Base-by-base conservation (phyloP, 164 flowering plant genomes). In the Chimonanthus praecox region DNA sequence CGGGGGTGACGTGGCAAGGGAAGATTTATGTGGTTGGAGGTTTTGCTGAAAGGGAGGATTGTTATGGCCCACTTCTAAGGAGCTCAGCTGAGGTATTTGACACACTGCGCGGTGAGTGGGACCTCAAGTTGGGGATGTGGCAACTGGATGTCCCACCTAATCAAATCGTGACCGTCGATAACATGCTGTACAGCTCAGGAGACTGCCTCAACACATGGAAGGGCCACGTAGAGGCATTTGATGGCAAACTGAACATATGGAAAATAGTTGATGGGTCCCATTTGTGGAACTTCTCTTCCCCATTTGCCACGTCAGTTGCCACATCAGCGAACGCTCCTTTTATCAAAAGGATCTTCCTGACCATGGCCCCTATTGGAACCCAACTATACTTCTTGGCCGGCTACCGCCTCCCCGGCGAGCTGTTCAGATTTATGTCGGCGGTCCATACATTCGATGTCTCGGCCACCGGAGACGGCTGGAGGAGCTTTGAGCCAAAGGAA, bases 31-130 rank as follows among this genome's bases (percentile, higher is more conserved):
- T 88, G 10, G 85, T 89, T 2, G 87, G 92, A 0, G 90, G 94
- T 1, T 89, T 89, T 68, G 85, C 87, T 0, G 78, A 77, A 70
- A 78, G 77, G 64, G 78, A 18, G 5, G 85, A 84, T 49, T 73
- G 80, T 2, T 78, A 77, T 16, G 48, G n/a, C 20, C 63, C 73
- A 3, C 43, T 71, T 8, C 76, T 78, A 0, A 79, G 91, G 2
- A 88, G 90, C 82, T 88, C 92, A 0, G 92, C 84, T 0, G 91
- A 90, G 70, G 84, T 83, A 69, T 84, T 74, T n/a, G 87, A 90
- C 75, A 44, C 80, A 6, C 44, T 48, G 6, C 48, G 60, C 0
- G 74, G 78, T 7, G 81, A 18, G 71, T 90, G 92, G 92, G 80
- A 85, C 6, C 69, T 86, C 11, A 66, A 74, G 65, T 72, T 64